Base-by-base conservation (phyloP, 1,284 basidiomycete genomes). In the Trichosporon coremiiforme region DNA sequence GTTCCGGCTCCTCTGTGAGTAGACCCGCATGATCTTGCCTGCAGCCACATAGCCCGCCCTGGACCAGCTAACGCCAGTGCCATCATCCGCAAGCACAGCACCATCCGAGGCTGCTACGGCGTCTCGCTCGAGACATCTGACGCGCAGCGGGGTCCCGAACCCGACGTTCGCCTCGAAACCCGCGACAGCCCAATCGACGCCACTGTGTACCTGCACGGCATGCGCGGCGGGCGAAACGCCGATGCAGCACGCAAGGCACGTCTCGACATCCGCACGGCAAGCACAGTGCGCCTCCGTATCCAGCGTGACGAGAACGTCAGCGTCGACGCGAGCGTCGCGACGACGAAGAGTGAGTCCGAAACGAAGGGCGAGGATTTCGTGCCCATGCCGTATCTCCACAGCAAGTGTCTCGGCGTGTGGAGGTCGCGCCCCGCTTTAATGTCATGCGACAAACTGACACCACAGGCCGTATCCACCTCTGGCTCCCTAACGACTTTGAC, bases 401-500 rank as follows among this genome's bases (percentile, higher is more conserved):
- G 29, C 53, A n/a, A 57, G 22, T 57, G 22, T 57, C 22, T 17
- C 3, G 35, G 35, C 35, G 35, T 36, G 35, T 36, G 35, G 35
- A 36, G 8, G 35, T 20, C 20, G 22, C 50, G 50, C 50, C 47
- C 22, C 5, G 50, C 50, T 53, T 1, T 6, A 4, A 35, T 4
- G 33, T 25, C 33, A 29, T 9, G 25, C 17, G n/a, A 15, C 29
- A 12, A 13, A 13, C 55, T 57, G 55, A 60, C 55, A 25, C 3
- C 7, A 8, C 55, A 60, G 55, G 55, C 55, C 55, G 55, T 4
- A 31, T 31, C 25, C 20, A 31, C 55, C 55, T 60, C 55, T 60
- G 55, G 55, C 55, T 60, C 25, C 55, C 55, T 29, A 60, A 60
- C 55, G 55, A 60, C 29, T 60, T 60, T 15, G 55, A 60, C 55